A percentile compares a stretch with the other conserved stretches of the same genome.
Evolutionary conservation across 2,329 filamentous ascomycete genomes (phyloP).

Genomic region (Botrytis aclada): DNA sequence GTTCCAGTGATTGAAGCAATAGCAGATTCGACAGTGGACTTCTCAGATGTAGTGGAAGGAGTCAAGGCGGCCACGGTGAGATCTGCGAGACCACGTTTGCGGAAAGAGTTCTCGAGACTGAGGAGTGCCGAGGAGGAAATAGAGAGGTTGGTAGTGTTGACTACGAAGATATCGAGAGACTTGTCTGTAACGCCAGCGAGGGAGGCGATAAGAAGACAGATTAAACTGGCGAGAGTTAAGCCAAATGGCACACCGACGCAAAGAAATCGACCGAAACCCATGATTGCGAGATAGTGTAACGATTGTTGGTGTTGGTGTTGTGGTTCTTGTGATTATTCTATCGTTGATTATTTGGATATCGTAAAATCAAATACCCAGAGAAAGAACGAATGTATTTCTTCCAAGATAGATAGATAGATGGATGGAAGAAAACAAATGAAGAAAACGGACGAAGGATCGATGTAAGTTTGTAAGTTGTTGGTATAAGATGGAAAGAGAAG

Average conservation of each 20-base stretch:
- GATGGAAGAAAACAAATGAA: neutral
- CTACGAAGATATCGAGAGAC: slow-evolving; percentile 55
- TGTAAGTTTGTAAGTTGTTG: neutral
- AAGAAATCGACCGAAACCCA: slow-evolving; percentile 73
- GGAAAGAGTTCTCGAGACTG: slow-evolving; percentile 25
- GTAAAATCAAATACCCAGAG: neutral
- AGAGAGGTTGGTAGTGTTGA: slow-evolving; percentile 59
- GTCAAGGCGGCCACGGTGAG: slow-evolving; percentile 34
- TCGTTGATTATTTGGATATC: slow-evolving; percentile 22
- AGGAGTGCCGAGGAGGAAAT: slow-evolving; percentile 32
- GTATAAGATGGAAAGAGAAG: neutral
- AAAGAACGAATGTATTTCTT: slow-evolving; percentile 4
- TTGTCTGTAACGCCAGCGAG: slow-evolving; percentile 56
- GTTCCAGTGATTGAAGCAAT: slow-evolving; percentile 1
- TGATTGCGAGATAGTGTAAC: slow-evolving; percentile 39
- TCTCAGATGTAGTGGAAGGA: slow-evolving; percentile 37
- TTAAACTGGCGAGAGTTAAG: slow-evolving; percentile 72
- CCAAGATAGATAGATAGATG: too few relatives aligned
- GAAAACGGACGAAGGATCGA: neutral
- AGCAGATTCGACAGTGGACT: slow-evolving; percentile 50
- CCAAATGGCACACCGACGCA: slow-evolving; percentile 87
- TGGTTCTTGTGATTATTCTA: slow-evolving; percentile 16
- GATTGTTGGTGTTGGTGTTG: slow-evolving; percentile 4
- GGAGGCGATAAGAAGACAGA: slow-evolving; percentile 61
- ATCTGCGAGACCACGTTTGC: slow-evolving; percentile 19